Evolutionary conservation across 371 early-diverging fungal species (phyloP).

Genomic region (Mucor plumbeus): DNA sequence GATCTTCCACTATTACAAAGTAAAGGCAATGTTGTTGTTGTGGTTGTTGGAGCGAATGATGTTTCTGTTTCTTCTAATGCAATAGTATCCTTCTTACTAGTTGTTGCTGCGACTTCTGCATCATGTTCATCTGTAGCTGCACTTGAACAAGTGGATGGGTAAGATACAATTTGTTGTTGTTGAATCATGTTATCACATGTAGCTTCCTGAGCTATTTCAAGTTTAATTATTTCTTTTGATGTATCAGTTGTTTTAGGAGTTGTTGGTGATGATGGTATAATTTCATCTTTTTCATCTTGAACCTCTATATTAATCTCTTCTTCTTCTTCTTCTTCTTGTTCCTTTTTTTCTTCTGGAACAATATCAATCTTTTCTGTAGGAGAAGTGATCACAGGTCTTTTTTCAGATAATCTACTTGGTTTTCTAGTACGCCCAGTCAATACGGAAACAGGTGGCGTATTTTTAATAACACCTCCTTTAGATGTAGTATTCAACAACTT

Average conservation of each 20-base stretch:
- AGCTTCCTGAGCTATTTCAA: slow-evolving; percentile 2
- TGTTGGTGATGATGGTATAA: neutral
- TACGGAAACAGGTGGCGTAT: slow-evolving; percentile 29
- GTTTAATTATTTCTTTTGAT: neutral
- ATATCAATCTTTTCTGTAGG: neutral
- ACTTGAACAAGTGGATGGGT: slow-evolving; percentile 27
- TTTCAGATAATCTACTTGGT: slow-evolving; percentile 22
- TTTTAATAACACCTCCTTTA: slow-evolving; percentile 34
- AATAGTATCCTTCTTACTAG: neutral
- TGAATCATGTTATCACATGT: slow-evolving; percentile 5
- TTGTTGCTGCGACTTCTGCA: slow-evolving; percentile 48
- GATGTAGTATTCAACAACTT: slow-evolving; percentile 22
- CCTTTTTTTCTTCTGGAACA: neutral
- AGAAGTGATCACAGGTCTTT: slow-evolving; percentile 1
- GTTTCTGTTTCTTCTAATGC: neutral
- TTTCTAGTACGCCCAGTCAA: slow-evolving; percentile 36
- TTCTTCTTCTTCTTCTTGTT: too few species aligned
- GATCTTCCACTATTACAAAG: slow-evolving; percentile 19
- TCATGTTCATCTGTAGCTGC: slow-evolving; percentile 41
- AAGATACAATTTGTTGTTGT: slow-evolving; percentile 18
- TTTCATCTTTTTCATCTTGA: slow-evolving; percentile 12
- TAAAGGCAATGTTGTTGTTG: neutral
- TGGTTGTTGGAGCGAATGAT: neutral
- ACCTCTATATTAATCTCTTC: neutral
- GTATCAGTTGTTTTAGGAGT: slow-evolving; percentile 1